Evolutionary conservation across 176 grass and related monocot species (phyloP), one percentile per base, ranked within the genome.

Genomic region (Tuctoria greenei): DNA sequence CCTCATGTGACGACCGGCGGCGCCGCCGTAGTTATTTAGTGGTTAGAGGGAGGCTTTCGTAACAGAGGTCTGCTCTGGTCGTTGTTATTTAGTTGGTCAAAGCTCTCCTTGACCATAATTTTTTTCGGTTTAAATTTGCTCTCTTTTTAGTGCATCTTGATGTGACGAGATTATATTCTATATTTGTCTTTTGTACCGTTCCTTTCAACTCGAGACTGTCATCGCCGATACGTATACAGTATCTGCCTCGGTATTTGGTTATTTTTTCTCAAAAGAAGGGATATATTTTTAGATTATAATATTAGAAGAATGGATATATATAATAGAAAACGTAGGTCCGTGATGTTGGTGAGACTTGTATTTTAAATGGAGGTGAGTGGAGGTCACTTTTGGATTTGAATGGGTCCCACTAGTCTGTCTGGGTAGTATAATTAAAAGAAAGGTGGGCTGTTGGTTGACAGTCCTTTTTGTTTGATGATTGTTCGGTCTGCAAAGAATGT

Each of bases 81-180:
- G 77, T 88, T 73, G 38, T 85, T 79, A 68, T 64, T 75, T 84
- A 68, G 83, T 35, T 77, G 80, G 86, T 83, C 86, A 88, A 83
- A 63, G 2, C 55, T 47, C 80, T 28, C 67, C 0, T 79, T 88
- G 86, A 69, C 86, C 85, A 62, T 35, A n/a, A 10, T 52, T 64
- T 67, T 65, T 78, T 44, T 16, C 7, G n/a, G n/a, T 11, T 51
- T 6, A 69, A 66, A 41, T 71, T 27, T 81, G 39, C 16, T 63
- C 40, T 38, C 0, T 58, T 24, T 24, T 9, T 47, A 9, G 28
- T 18, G 66, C 41, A 51, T n/a, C 74, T 37, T 18, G 18, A 3
- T 83, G 86, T 74, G 69, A 79, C 67, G 69, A 79, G 61, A 74
- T 73, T 25, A 28, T 61, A 65, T 61, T 73, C 52, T 10, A 26